Evolutionary conservation across 441 rosid genomes (phyloP).

Genomic region (Gossypium laxum): DNA sequence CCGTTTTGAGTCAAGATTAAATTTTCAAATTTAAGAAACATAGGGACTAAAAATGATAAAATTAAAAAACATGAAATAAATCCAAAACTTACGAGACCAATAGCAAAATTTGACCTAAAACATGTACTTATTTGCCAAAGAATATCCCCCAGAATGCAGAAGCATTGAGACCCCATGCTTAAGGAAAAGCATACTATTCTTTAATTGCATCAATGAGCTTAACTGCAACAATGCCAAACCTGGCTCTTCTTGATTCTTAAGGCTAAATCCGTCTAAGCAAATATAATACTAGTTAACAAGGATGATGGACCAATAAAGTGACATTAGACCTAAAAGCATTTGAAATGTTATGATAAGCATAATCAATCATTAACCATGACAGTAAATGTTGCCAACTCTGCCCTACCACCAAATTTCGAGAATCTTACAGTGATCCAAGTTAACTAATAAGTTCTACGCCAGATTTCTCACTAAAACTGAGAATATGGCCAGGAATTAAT

Average conservation of each 20-base stretch:
- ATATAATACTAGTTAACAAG: background rate
- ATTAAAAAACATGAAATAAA: too few relatives aligned
- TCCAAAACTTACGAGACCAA: too few relatives aligned
- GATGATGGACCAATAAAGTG: background rate
- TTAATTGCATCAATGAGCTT: background rate
- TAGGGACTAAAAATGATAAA: too few relatives aligned
- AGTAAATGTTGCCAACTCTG: background rate
- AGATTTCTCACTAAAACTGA: slow-evolving; percentile 2
- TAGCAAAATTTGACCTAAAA: too few relatives aligned
- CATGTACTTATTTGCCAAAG: too few relatives aligned
- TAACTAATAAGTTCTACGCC: background rate
- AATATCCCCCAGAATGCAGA: too few relatives aligned
- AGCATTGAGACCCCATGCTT: too few relatives aligned
- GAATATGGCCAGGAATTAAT: background rate
- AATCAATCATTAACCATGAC: slow-evolving; percentile 1
- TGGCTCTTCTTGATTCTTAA: background rate
- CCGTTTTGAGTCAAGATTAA: too few relatives aligned
- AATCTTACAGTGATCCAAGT: background rate
- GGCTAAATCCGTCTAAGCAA: background rate
- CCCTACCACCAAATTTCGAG: background rate
- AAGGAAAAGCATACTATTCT: too few relatives aligned
- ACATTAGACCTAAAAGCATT: background rate
- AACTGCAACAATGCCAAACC: background rate
- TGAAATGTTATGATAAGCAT: background rate
- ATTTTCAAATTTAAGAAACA: too few relatives aligned